phyloP scores from a whole-genome alignment of 2,329 filamentous ascomycete species.

The Aquanectria penicillioides region DNA sequence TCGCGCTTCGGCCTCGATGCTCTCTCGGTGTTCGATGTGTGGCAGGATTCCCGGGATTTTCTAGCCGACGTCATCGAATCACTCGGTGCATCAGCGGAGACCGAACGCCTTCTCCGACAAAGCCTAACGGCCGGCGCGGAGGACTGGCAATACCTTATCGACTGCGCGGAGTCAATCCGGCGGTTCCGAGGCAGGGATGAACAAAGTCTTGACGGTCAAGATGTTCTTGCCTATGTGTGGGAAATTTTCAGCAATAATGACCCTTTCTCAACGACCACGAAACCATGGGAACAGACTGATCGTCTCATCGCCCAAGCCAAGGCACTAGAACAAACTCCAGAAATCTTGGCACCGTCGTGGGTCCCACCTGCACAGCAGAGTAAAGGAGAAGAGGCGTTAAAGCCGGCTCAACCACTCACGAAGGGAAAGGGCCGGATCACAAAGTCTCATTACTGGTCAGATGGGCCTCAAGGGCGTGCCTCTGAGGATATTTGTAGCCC shows the following conservation, averaged over 20 bases:
- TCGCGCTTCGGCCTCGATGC: slow-evolving; percentile 39
- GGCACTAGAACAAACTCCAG: slow-evolving; percentile 38
- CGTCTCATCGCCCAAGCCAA: slow-evolving; percentile 46
- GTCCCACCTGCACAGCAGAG: not conserved
- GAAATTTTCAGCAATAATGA: slow-evolving; percentile 30
- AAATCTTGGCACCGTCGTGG: slow-evolving; percentile 27
- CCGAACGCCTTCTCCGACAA: slow-evolving; percentile 39
- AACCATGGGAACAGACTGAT: slow-evolving; percentile 49
- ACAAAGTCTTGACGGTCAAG: slow-evolving; percentile 44
- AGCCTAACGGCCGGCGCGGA: slow-evolving; percentile 48
- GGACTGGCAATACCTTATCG: slow-evolving; percentile 47
- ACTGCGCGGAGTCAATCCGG: slow-evolving; percentile 46
- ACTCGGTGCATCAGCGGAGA: slow-evolving; percentile 40
- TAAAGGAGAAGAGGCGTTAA: not conserved
- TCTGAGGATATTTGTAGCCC: slow-evolving; percentile 28
- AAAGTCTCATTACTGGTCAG: slow-evolving; percentile 44
- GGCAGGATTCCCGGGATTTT: slow-evolving; percentile 43
- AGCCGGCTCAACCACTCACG: slow-evolving; percentile 2
- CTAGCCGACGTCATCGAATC: slow-evolving; percentile 45
- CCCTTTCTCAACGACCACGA: slow-evolving; percentile 2
- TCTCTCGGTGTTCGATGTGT: slow-evolving; percentile 47
- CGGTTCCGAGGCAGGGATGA: slow-evolving; percentile 19
- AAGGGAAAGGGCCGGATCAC: slow-evolving; percentile 23
- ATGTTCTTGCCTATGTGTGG: slow-evolving; percentile 47
- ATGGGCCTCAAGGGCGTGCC: slow-evolving; percentile 29